Evolutionary conservation across 305 asterid species (phyloP).

Genomic region (Coffea humblotiana): DNA sequence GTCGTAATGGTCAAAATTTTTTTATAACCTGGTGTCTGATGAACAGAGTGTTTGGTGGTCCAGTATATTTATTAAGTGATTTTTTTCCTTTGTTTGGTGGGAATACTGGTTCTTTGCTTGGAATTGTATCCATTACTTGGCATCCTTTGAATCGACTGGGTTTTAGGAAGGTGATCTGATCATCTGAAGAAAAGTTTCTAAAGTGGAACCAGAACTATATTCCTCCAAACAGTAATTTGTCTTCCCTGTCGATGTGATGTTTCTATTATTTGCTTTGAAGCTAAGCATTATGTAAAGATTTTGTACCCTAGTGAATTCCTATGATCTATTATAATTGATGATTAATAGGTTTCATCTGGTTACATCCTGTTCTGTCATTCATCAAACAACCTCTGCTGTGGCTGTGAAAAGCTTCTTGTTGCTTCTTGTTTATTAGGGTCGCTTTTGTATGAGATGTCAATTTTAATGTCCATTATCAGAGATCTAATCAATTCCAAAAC

Average conservation of each 20-base stretch:
- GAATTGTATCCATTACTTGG: neutral
- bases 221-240: too few species aligned
- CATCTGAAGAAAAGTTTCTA: neutral
- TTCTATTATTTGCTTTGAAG: neutral
- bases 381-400: neutral
- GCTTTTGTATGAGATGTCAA: neutral
- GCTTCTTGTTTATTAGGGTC: neutral
- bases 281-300: neutral
- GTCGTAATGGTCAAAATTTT: neutral
- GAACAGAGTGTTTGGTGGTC: neutral
- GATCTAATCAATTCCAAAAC: slow-evolving; percentile 30
- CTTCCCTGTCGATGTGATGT: neutral
- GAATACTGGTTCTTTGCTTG: neutral
- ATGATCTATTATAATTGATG: neutral
- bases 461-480: neutral
- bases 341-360: neutral
- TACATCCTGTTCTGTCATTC: neutral
- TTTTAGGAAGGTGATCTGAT: neutral
- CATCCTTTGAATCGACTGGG: neutral
- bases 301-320: neutral
- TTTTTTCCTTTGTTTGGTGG: too few species aligned
- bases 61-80: neutral
- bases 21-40: neutral
- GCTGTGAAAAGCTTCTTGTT: neutral
- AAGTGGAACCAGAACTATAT: neutral